phyloP scores from a whole-genome alignment of 2,329 filamentous ascomycete species.

The Trichoderma gracile region DNA sequence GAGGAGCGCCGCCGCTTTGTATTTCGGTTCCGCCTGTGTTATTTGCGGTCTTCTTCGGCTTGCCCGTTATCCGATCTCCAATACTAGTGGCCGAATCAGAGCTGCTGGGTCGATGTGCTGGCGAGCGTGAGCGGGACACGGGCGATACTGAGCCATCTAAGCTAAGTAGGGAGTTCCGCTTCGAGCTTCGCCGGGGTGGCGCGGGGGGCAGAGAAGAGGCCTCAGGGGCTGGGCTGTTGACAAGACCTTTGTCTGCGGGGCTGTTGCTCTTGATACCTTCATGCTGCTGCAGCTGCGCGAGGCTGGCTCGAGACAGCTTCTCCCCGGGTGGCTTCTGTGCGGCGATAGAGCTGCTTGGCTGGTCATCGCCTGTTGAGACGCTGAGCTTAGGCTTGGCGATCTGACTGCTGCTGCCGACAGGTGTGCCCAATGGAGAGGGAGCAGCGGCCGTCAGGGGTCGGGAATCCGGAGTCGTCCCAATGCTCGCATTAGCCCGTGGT shows the following conservation, averaged over 20 bases:
- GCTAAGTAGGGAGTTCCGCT: slow-evolving; percentile 30
- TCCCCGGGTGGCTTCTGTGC: not conserved
- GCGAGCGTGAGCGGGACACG: slow-evolving; percentile 16
- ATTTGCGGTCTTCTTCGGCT: not conserved
- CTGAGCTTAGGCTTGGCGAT: not conserved
- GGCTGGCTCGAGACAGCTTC: not conserved
- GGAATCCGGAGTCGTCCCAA: not conserved
- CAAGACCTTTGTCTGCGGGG: not conserved
- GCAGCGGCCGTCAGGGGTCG: not conserved
- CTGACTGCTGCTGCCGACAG: not conserved
- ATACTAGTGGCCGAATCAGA: slow-evolving; percentile 12
- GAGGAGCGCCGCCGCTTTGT: slow-evolving; percentile 12
- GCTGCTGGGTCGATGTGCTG: slow-evolving; percentile 15
- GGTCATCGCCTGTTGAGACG: slow-evolving; percentile 5
- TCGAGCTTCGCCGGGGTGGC: slow-evolving; percentile 36
- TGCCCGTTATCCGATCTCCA: not conserved
- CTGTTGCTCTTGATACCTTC: not conserved
- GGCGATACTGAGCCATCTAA: slow-evolving; percentile 24
- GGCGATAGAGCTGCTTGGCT: not conserved
- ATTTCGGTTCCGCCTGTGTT: not conserved
- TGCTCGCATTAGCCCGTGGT: not conserved
- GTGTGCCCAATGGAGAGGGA: not conserved
- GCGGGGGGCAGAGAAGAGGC: slow-evolving; percentile 32
- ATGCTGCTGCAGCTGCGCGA: not conserved
- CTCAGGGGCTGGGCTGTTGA: not conserved